phyloP scores from a whole-genome alignment of 805 yeast species.

The Metschnikowia chrysomelidarum region DNA sequence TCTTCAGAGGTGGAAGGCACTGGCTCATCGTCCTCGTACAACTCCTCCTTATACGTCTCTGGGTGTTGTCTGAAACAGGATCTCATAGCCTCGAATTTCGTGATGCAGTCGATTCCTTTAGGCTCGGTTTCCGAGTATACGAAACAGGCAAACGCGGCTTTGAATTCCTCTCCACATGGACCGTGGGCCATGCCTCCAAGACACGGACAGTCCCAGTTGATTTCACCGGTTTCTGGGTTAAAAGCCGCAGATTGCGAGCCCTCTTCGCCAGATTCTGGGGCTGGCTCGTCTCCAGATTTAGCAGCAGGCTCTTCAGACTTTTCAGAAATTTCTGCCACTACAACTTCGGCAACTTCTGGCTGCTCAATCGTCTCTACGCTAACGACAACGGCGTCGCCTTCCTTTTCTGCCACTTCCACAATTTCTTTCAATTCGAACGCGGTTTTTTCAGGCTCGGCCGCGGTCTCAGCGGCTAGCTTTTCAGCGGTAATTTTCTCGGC shows the following conservation, averaged over 20 bases:
- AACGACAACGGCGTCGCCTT: constrained; percentile 1
- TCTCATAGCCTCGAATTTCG: constrained; percentile 89
- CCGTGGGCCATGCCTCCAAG: constrained; percentile 99
- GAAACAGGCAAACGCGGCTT: constrained; percentile 91
- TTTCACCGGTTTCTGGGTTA: constrained; percentile 96
- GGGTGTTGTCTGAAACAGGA: constrained; percentile 90
- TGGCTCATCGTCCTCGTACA: constrained; percentile 70
- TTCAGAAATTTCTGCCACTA: constrained; percentile 4
- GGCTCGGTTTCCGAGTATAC: constrained; percentile 93
- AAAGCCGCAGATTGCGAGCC: constrained; percentile 64
- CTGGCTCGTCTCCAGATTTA: background rate
- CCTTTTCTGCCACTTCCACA: constrained; percentile 1
- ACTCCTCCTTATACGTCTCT: constrained; percentile 89
- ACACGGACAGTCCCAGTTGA: constrained; percentile 99
- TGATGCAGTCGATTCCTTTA: constrained; percentile 93
- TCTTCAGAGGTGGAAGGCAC: constrained; percentile 13
- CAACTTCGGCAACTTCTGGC: constrained; percentile 10
- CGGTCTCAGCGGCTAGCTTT: constrained; percentile 7
- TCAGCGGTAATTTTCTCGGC: constrained; percentile 14
- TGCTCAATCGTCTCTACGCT: background rate
- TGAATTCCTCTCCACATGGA: constrained; percentile 96
- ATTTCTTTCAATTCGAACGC: constrained; percentile 8
- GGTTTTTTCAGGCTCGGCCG: constrained; percentile 8
- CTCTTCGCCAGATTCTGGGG: constrained; percentile 19
- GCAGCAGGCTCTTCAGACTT: constrained; percentile 8